Base-by-base conservation (phyloP, 257 asterid species). In the Anisodus tanguticus region DNA sequence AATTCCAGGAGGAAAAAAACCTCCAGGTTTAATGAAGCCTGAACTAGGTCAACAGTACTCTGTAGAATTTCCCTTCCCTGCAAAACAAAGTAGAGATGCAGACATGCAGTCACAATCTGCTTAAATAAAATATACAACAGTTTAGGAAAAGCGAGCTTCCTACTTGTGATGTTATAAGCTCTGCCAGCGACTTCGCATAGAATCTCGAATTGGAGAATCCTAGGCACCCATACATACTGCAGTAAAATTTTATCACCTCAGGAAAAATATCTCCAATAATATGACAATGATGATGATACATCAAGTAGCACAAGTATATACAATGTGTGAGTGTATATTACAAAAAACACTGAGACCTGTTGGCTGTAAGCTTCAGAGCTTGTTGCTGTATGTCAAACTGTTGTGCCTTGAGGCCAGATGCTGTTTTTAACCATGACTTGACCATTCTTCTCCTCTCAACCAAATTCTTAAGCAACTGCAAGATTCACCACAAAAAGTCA, bases 171-270 rank as follows among this genome's bases (percentile, higher is more conserved):
- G 99, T 97, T 87, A 95, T 88, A 84, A 97, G 97, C 90, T 97
- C 99, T 60, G 99, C 99, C 59, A 97, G 91, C 66, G 98, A 97
- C 88, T 93, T 97, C 41, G 98, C 99, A 85, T 93, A 95, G 89
- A 97, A 97, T 91, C 99, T 93, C 77, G 99, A 97, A 89, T 92
- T 95, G 86, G 97, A 88, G 92, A 93, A 97, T 77, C 99, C 99
- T 86, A 97, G 91, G 90, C 99, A 97, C 68, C 99, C 99, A 82
- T 97, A 97, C 95, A 97, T 95, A 88, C 99, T 95, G 92, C 89
- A 79, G 71, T 78, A 51, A 83, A 76, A 72, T 59, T 82, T 76
- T 47, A 84, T 82, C 85, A 82, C 82, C 17, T 31, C 69, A 64
- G 83, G 81, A 87, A 84, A 87, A 79, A 39, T 84, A 43, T 19